These are phyloP conservation scores for Phytophthora ohioensis DNA, from an alignment of 352 stramenopile species.

Conservation along the genomic window DNA sequence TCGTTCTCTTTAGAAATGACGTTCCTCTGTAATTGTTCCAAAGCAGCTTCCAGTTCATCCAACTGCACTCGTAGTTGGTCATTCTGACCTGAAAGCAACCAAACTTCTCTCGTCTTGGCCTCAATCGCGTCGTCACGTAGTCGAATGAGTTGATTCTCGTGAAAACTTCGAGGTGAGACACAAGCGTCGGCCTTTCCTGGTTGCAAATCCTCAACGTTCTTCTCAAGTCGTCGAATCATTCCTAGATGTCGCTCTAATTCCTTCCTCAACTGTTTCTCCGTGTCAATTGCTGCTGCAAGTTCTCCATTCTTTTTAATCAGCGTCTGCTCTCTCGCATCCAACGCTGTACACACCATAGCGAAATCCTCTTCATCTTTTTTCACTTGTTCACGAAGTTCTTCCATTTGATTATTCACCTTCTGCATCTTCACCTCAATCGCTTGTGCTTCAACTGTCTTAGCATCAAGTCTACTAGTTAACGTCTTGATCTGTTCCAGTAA, in stretches of 20 bases:
- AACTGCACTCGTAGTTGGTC: conserved; percentile 70
- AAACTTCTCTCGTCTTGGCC: conserved; percentile 77
- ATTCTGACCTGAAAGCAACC: conserved; percentile 74
- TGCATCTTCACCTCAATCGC: conserved; percentile 28
- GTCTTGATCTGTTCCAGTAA: conserved; percentile 56
- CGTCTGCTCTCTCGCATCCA: conserved; percentile 61
- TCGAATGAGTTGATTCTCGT: conserved; percentile 77
- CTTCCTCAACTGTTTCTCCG: conserved; percentile 51
- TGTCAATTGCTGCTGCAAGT: conserved; percentile 32
- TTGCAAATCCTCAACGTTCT: conserved; percentile 51
- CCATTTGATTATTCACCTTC: conserved; percentile 36
- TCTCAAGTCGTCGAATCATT: conserved; percentile 55
- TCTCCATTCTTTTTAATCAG: conserved; percentile 51
- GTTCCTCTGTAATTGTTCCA: conserved; percentile 69
- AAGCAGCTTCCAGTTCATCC: conserved; percentile 67
- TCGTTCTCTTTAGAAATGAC: conserved; percentile 73
- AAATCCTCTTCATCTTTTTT: conserved; percentile 78
- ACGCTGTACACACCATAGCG: conserved; percentile 58
- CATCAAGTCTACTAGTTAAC: conserved; percentile 13
- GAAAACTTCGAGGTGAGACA: conserved; percentile 76
- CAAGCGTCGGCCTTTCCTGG: conserved; percentile 63
- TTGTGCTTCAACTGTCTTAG: conserved; percentile 27
- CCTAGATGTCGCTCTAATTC: conserved; percentile 53
- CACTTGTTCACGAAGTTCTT: conserved; percentile 57
- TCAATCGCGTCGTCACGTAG: conserved; percentile 78